A percentile compares a stretch with the other conserved stretches of the same genome.
Conservation (phyloP, 2,329 filamentous ascomycete genomes). For the Lachnellula suecica region DNA sequence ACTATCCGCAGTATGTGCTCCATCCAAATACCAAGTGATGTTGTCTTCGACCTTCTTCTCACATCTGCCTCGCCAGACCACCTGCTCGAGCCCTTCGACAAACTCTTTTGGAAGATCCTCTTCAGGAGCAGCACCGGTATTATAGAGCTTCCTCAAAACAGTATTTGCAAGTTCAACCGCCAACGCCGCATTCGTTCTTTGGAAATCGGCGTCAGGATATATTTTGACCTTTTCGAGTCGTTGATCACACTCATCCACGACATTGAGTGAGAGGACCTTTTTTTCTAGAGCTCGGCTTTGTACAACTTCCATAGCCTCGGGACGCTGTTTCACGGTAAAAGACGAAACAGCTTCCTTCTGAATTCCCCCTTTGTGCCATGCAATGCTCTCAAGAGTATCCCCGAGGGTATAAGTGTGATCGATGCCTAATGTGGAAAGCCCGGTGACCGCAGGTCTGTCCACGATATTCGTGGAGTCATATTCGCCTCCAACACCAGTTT, state of each 20-base stretch:
- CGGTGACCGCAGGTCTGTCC: slow-evolving; percentile 54
- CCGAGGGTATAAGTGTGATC: slow-evolving; percentile 67
- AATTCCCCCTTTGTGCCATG: slow-evolving; percentile 74
- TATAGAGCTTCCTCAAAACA: slow-evolving; percentile 43
- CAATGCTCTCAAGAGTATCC: slow-evolving; percentile 61
- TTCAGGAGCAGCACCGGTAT: slow-evolving; percentile 26
- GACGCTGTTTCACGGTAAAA: slow-evolving; percentile 55
- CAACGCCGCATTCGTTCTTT: slow-evolving; percentile 56
- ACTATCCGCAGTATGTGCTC: slow-evolving; percentile 90
- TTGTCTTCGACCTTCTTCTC: slow-evolving; percentile 55
- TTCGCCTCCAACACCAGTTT: slow-evolving; percentile 67
- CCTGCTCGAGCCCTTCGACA: slow-evolving; percentile 69
- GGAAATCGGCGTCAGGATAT: slow-evolving; percentile 53
- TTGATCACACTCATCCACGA: slow-evolving; percentile 47
- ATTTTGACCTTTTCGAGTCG: slow-evolving; percentile 46
- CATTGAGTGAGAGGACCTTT: slow-evolving; percentile 41
- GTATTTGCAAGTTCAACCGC: slow-evolving; percentile 52
- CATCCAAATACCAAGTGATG: slow-evolving; percentile 85
- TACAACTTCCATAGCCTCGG: slow-evolving; percentile 49
- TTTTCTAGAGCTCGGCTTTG: slow-evolving; percentile 52
- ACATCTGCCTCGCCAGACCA: slow-evolving; percentile 79
- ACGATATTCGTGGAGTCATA: slow-evolving; percentile 70
- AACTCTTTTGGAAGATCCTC: slow-evolving; percentile 60
- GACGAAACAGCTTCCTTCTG: slow-evolving; percentile 60
- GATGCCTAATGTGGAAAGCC: slow-evolving; percentile 65